Conservation (phyloP, 208 protist genomes). For the Leishmania tropica region DNA sequence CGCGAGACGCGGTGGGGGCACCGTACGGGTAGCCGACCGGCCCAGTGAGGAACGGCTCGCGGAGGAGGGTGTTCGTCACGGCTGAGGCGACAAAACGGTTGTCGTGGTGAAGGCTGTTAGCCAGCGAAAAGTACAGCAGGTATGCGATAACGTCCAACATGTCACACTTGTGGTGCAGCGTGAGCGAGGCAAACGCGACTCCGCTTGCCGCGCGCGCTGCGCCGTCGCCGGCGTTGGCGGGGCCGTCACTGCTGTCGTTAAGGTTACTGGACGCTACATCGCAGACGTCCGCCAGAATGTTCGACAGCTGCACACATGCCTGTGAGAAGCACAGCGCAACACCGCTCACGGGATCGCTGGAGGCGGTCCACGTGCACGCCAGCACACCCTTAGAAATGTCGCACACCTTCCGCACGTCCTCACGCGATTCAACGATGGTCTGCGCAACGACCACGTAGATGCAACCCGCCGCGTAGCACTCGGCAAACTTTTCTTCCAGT, state of each 20-base stretch:
- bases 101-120: constrained; percentile 37
- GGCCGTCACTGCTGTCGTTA: background rate
- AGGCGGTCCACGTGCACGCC: constrained; percentile 61
- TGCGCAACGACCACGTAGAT: constrained; percentile 66
- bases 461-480: constrained; percentile 54
- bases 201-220: background rate
- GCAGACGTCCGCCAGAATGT: constrained; percentile 47
- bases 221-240: background rate
- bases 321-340: constrained; percentile 50
- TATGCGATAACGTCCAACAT: constrained; percentile 63
- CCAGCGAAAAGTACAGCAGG: constrained; percentile 66
- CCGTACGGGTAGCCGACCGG: constrained; percentile 83
- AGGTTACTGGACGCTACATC: background rate
- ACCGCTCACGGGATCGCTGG: constrained; percentile 31
- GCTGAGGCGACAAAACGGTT: constrained; percentile 30
- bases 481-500: constrained; percentile 59
- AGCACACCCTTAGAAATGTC: constrained; percentile 25
- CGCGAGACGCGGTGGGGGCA: constrained; percentile 32
- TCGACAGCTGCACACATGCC: constrained; percentile 36
- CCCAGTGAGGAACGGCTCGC: constrained; percentile 54
- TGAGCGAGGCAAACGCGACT: constrained; percentile 4
- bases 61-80: constrained; percentile 67
- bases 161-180: constrained; percentile 29
- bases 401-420: constrained; percentile 48
- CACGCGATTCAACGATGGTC: constrained; percentile 69